Percentiles rank a stretch among this genome's conserved stretches.
phyloP scores from a whole-genome alignment of 495 filamentous ascomycete species.

The Talaromyces liani region DNA sequence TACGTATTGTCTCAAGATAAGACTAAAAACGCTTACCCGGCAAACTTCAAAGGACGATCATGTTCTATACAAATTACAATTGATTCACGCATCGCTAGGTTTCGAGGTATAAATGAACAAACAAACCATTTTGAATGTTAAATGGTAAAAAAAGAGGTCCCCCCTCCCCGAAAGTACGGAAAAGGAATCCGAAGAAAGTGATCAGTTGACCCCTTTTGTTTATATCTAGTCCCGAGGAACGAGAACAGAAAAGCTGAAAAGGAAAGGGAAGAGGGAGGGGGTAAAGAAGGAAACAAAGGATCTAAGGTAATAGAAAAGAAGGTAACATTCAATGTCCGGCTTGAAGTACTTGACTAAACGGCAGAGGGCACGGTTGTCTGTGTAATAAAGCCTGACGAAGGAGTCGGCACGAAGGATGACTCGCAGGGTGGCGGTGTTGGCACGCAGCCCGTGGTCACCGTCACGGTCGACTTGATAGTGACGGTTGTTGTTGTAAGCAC shows the following conservation, averaged over 20 bases:
- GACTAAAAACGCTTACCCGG: too few relatives aligned
- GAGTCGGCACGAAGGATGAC: not conserved
- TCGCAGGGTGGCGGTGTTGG: not conserved
- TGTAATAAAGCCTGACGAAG: not conserved
- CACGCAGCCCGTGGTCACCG: not conserved
- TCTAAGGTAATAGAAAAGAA: not conserved
- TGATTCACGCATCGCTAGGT: slow-evolving; percentile 17
- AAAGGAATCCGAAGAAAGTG: not conserved
- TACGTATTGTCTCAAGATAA: not conserved
- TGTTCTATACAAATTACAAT: slow-evolving; percentile 10
- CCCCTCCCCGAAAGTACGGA: not conserved
- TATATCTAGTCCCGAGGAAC: not conserved
- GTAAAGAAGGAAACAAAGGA: not conserved
- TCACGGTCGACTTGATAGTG: not conserved
- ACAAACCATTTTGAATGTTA: not conserved
- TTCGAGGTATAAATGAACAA: not conserved
- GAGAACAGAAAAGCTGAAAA: not conserved
- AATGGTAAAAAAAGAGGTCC: not conserved
- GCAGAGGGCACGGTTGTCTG: not conserved
- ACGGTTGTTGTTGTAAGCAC: not conserved
- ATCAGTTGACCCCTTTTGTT: not conserved
- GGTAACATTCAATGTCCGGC: not conserved
- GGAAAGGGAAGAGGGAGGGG: not conserved
- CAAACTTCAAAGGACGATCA: not conserved
- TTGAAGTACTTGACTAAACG: not conserved